phyloP scores from a whole-genome alignment of 164 flowering plant species.

The Magnolia sinica region DNA sequence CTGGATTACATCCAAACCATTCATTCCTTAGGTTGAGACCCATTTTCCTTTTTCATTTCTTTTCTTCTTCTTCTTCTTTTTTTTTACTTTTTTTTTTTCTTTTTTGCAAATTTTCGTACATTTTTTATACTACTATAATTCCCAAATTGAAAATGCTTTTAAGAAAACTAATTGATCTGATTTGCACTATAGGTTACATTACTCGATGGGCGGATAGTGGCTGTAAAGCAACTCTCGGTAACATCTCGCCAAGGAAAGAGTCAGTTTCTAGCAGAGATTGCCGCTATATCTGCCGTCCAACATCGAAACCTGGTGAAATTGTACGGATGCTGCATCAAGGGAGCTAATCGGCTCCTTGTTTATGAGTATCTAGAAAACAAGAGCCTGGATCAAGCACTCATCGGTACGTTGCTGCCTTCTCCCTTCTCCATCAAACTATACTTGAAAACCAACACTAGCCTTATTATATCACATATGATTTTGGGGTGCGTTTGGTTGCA shows the following conservation, averaged over 20 bases:
- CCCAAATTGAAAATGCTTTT: too few species aligned
- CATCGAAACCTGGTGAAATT: constrained; percentile 77
- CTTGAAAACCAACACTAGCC: too few species aligned
- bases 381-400: constrained; percentile 16
- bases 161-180: too few species aligned
- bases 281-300: constrained; percentile 74
- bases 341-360: constrained; percentile 54
- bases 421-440: too few species aligned
- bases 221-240: constrained; percentile 65
- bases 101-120: not conserved
- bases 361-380: constrained; percentile 50
- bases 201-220: constrained; percentile 53
- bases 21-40: too few species aligned
- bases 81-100: not conserved
- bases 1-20: too few species aligned
- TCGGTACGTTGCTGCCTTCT: not conserved
- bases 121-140: too few species aligned
- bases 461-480: too few species aligned
- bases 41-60: too few species aligned
- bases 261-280: constrained; percentile 70
- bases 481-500: too few species aligned
- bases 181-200: constrained; percentile 45
- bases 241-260: constrained; percentile 69
- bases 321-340: constrained; percentile 78
- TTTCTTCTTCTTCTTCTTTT: too few species aligned